phyloP scores from a whole-genome alignment of 352 stramenopile species.

The Thalassiosira hispida region DNA sequence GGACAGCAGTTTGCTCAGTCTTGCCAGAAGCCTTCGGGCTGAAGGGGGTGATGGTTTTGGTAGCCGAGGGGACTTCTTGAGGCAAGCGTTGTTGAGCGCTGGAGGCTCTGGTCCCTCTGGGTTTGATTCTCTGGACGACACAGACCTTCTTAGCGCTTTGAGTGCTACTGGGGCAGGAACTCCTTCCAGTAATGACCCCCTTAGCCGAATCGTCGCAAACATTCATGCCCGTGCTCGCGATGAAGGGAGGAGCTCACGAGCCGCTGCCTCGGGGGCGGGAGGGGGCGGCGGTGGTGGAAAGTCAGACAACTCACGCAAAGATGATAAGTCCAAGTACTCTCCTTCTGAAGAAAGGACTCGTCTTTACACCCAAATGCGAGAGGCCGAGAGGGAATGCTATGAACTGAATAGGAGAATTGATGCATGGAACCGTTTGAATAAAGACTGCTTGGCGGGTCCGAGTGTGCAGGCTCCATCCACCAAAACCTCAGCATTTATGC shows the following conservation, averaged over 20 bases:
- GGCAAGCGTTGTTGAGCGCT: constrained; percentile 56
- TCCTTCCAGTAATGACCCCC: constrained; percentile 50
- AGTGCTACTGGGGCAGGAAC: constrained; percentile 33
- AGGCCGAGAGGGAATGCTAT: constrained; percentile 78
- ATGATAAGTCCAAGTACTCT: constrained; percentile 57
- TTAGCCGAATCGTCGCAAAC: constrained; percentile 61
- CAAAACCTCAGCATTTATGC: constrained; percentile 48
- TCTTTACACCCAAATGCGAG: constrained; percentile 75
- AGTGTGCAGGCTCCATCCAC: constrained; percentile 3
- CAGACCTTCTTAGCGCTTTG: constrained; percentile 67
- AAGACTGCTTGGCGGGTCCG: constrained; percentile 58
- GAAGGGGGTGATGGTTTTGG: constrained; percentile 52
- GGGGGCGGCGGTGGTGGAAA: constrained; percentile 18
- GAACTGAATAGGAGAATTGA: constrained; percentile 75
- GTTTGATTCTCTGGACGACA: constrained; percentile 61
- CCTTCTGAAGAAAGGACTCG: constrained; percentile 67
- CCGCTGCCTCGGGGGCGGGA: constrained; percentile 18
- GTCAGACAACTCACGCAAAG: constrained; percentile 30
- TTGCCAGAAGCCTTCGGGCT: constrained; percentile 45
- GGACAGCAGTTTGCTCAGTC: constrained; percentile 42
- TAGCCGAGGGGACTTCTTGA: constrained; percentile 56
- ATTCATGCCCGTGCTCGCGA: constrained; percentile 50
- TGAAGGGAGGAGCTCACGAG: constrained; percentile 27
- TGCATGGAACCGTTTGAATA: constrained; percentile 79
- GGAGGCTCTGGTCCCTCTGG: constrained; percentile 46